phyloP scores from a whole-genome alignment of 176 grass and related monocot species.

The Zizania latifolia region DNA sequence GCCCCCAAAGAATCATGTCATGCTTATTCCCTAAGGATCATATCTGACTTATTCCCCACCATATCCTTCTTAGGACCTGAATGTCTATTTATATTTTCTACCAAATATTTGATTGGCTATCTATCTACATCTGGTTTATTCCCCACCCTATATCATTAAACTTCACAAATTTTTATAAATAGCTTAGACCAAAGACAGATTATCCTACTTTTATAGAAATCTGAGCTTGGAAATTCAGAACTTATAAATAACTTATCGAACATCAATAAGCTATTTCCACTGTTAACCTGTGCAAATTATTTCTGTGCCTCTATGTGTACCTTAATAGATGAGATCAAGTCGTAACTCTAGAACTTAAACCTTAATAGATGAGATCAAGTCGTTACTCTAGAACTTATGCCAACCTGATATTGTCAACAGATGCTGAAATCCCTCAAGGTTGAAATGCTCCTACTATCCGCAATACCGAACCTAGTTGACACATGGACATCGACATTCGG shows the following conservation, averaged over 20 bases:
- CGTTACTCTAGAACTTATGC: background rate
- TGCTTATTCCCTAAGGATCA: background rate
- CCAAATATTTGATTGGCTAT: background rate
- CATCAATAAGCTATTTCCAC: background rate
- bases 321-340: background rate
- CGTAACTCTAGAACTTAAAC: background rate
- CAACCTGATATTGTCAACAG: conserved; percentile 19
- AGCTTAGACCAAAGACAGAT: background rate
- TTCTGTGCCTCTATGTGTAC: background rate
- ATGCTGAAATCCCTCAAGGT: conserved; percentile 69
- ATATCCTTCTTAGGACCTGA: conserved; percentile 1
- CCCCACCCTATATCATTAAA: background rate
- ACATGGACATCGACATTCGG: conserved; percentile 66
- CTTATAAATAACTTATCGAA: background rate
- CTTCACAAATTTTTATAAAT: background rate
- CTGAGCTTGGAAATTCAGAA: background rate
- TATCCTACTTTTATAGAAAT: background rate
- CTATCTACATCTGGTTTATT: background rate
- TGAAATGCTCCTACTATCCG: conserved; percentile 60
- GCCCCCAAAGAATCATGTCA: background rate
- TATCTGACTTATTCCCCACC: background rate
- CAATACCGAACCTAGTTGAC: conserved; percentile 55
- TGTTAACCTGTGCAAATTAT: background rate
- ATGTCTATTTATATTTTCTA: background rate
- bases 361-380: background rate